Conservation (phyloP, 129 eudicot genomes). For the Apium graveolens region DNA sequence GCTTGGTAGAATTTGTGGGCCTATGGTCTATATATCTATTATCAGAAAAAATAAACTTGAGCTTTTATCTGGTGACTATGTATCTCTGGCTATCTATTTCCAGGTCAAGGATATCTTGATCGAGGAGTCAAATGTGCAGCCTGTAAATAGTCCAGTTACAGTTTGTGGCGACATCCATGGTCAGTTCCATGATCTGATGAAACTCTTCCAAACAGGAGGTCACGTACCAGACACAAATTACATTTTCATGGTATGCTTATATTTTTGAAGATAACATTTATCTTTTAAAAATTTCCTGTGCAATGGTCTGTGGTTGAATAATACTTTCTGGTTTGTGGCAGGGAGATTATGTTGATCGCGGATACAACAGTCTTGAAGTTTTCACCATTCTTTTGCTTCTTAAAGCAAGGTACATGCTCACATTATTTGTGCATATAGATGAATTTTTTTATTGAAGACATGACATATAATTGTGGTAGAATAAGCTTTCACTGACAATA, state of each 20-base stretch:
- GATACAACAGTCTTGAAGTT: slow-evolving; percentile 97
- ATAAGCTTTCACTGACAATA: not conserved
- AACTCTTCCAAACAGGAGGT: slow-evolving; percentile 97
- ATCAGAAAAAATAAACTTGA: not conserved
- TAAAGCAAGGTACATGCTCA: slow-evolving; percentile 67
- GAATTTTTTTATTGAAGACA: not conserved
- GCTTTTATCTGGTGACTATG: not conserved
- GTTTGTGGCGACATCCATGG: slow-evolving; percentile 99
- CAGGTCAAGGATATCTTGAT: slow-evolving; percentile 95
- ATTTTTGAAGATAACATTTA: not conserved
- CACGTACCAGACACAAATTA: slow-evolving; percentile 98
- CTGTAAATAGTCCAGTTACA: slow-evolving; percentile 98
- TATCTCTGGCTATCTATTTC: slow-evolving; percentile 10
- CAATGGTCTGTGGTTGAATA: slow-evolving; percentile 7
- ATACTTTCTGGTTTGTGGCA: slow-evolving; percentile 26
- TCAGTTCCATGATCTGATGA: slow-evolving; percentile 95
- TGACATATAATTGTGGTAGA: not conserved
- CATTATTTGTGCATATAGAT: not conserved
- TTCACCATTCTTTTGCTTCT: slow-evolving; percentile 95
- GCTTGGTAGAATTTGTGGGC: not conserved
- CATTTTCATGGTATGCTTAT: slow-evolving; percentile 73
- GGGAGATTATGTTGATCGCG: slow-evolving; percentile 99
- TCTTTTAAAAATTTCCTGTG: not conserved
- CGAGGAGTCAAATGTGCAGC: slow-evolving; percentile 99
- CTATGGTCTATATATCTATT: not conserved